Evolutionary conservation across 331 rosid species (phyloP), one percentile per base, ranked within the genome.

Genomic region (Quercus tomentella): DNA sequence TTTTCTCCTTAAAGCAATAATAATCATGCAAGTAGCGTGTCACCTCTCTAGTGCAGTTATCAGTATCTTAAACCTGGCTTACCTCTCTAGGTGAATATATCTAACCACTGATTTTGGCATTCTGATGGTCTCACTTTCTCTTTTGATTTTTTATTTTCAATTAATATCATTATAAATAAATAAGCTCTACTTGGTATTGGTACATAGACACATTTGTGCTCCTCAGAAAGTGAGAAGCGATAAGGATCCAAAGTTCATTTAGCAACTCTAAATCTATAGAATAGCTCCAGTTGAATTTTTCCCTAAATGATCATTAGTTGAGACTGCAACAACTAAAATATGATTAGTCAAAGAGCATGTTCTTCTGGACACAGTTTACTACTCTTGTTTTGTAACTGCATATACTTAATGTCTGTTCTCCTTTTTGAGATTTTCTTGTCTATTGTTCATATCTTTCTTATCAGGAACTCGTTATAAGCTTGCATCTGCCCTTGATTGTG

Each of bases 401-500:
- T 17, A 17, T 65, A 65, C 20, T 28, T 30, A 28, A 6, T 65
- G 45, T 65, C 43, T 30, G 21, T 30, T 65, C 70, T 65, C 45
- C 43, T 65, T 65, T 20, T 17, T 65, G 45, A 23, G 70, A 41
- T 16, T 20, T 65, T 35, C 52, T 20, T 49, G 35, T 56, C 57
- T 22, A 35, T 18, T 56, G 45, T n/a, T 77, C 70, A 22, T 31
- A 35, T 26, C 28, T 77, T 21, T 62, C 49, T 77, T 58, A 17
- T 62, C 73, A 79, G 82, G 31, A 41, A 61, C 73, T 14, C 74
- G 52, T 7, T 26, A 14, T 71, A 61, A 55, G 21, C 69, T 79
- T 49, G 73, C 78, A 26, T 72, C 82, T 51, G 67, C 20, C 28
- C 17, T 18, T 2, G 73, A 72, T 55, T 52, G 60, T 72, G 82